Percentiles rank a stretch among this genome's conserved stretches.
Evolutionary conservation across 1,139 yeast species (phyloP).

Genomic region (Zygosaccharomyces sapae): DNA sequence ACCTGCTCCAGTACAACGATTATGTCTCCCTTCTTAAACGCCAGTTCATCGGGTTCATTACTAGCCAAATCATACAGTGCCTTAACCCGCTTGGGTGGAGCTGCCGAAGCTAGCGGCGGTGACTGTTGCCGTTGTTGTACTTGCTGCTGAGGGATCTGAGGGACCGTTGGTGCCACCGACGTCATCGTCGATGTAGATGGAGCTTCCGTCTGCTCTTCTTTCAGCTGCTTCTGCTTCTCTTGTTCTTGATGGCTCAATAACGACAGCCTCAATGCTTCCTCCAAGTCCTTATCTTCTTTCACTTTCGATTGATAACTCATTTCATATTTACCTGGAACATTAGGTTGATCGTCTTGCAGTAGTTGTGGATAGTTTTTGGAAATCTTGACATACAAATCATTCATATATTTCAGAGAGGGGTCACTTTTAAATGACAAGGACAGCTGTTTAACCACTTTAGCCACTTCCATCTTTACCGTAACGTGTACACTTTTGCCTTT

Average conservation of each 20-base stretch:
- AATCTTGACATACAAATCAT: constrained; percentile 52
- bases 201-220: too few relatives aligned
- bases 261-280: constrained; percentile 73
- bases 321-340: constrained; percentile 57
- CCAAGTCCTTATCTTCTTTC: constrained; percentile 76
- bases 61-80: constrained; percentile 81
- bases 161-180: too few relatives aligned
- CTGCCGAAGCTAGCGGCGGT: too few relatives aligned
- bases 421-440: constrained; percentile 55
- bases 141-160: too few relatives aligned
- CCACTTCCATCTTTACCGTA: constrained; percentile 61
- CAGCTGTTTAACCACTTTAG: constrained; percentile 66
- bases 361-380: constrained; percentile 45
- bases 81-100: constrained; percentile 52
- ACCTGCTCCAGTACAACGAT: constrained; percentile 85
- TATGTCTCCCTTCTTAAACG: constrained; percentile 69
- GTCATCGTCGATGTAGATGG: too few relatives aligned
- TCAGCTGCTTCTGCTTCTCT: constrained; percentile 27
- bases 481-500: constrained; percentile 58
- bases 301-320: constrained; percentile 47
- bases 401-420: constrained; percentile 70
- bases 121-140: too few relatives aligned
- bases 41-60: constrained; percentile 64
- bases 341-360: constrained; percentile 41
- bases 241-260: constrained; percentile 47